Evolutionary conservation across 805 yeast genomes (phyloP), one percentile per base, ranked within the genome.

Genomic region (Candida verbasci): DNA sequence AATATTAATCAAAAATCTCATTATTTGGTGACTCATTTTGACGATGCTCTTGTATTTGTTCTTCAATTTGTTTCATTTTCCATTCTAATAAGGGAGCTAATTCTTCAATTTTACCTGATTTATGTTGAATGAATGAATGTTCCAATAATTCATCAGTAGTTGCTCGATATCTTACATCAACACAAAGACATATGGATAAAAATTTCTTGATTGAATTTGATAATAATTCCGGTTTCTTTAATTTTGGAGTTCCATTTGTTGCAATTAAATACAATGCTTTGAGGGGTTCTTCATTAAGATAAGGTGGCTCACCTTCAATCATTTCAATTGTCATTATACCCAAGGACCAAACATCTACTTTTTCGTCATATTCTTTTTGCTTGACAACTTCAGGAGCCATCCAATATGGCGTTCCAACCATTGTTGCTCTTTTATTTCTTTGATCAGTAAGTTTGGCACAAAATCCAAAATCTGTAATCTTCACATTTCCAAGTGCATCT

Each of bases 391-490:
- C 93, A 1, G 93, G 93, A 0, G 93, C 93, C 93, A 83, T 83
- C 93, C 93, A 83, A 58, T 83, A 83, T 8, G 93, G 91, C 1
- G 93, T 83, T 6, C 93, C 93, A 4, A 83, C 93, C 91, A 83
- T 82, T 3, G 93, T 83, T 21, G 87, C 85, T 41, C 93, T 71
- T 61, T 83, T 83, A 42, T 76, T 71, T 35, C 82, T 70, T 51
- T 78, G 78, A 47, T 80, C 88, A 15, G 84, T 84, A 44, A 83
- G 72, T 53, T 83, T 82, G 12, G 93, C 93, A 60, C 86, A 68
- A 46, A 67, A 68, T 6, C 73, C 73, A 44, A 68, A 68, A 48
- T 68, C 73, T 4, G 72, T 68, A 32, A 68, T 68, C 45, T 68
- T 68, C 24, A 68, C 71, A 36, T 66, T 58, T 8, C 73, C 73